phyloP scores from a whole-genome alignment of 129 eudicot genomes.

The Rutidosis leptorrhynchoides region DNA sequence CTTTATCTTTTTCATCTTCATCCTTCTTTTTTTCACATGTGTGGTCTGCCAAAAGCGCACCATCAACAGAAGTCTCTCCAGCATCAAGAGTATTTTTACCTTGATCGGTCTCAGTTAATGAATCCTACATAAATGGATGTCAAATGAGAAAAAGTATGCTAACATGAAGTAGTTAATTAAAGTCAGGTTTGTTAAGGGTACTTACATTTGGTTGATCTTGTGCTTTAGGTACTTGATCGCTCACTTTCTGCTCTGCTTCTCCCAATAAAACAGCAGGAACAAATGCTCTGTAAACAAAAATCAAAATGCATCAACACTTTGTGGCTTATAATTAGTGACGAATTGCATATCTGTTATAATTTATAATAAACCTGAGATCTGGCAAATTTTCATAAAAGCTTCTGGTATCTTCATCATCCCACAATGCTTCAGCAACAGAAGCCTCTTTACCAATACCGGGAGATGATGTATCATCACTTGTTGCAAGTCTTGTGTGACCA shows the following conservation, averaged over 20 bases:
- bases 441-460: constrained; percentile 73
- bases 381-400: constrained; percentile 92
- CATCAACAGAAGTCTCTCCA: constrained; percentile 52
- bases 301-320: constrained; percentile 13
- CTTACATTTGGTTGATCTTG: constrained; percentile 69
- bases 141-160: neutral
- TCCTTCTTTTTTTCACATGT: constrained; percentile 67
- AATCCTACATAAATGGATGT: constrained; percentile 44
- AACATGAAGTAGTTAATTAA: neutral
- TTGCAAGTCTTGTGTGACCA: constrained; percentile 85
- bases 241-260: constrained; percentile 71
- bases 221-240: constrained; percentile 68
- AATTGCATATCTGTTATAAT: constrained; percentile 9
- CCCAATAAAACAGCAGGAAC: constrained; percentile 97
- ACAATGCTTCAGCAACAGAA: constrained; percentile 69
- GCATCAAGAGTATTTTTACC: constrained; percentile 46
- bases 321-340: neutral
- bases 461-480: constrained; percentile 71
- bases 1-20: constrained; percentile 67
- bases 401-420: constrained; percentile 97
- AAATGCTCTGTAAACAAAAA: constrained; percentile 66
- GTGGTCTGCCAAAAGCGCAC: constrained; percentile 45
- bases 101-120: constrained; percentile 60
- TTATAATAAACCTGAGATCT: constrained; percentile 70
- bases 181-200: neutral